Percentiles rank a stretch among this genome's conserved stretches.
Conservation (phyloP, 768 basidiomycete species). For the Tricholoma bakamatsutake region DNA sequence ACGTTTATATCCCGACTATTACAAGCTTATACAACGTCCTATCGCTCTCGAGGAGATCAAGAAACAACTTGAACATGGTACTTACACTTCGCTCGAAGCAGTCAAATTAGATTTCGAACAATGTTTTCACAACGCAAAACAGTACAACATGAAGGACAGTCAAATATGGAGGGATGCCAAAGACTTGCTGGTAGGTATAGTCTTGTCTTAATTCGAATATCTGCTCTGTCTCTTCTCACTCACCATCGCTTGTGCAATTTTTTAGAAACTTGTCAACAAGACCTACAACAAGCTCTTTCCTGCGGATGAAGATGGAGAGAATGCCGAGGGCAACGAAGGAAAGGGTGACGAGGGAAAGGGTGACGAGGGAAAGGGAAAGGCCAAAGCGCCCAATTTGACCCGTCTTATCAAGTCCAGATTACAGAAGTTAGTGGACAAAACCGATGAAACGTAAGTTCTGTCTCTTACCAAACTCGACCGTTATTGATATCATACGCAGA, state of each 20-base stretch:
- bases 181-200: constrained; percentile 58
- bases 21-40: constrained; percentile 68
- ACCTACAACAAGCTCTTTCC: constrained; percentile 41
- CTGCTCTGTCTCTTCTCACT: neutral
- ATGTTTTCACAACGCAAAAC: constrained; percentile 76
- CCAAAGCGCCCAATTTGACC: constrained; percentile 57
- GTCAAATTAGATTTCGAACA: constrained; percentile 70
- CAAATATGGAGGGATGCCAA: constrained; percentile 80
- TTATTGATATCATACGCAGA: constrained; percentile 27
- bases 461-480: neutral
- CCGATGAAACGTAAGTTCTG: constrained; percentile 56
- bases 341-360: constrained; percentile 36
- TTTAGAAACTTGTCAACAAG: constrained; percentile 46
- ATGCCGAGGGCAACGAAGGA: constrained; percentile 32
- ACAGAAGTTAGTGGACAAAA: constrained; percentile 68
- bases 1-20: constrained; percentile 83
- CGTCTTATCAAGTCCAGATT: constrained; percentile 63
- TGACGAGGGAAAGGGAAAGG: constrained; percentile 39
- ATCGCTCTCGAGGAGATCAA: constrained; percentile 90
- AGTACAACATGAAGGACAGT: constrained; percentile 78
- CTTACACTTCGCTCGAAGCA: constrained; percentile 57
- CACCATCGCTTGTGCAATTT: neutral
- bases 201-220: neutral
- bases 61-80: constrained; percentile 55
- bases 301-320: constrained; percentile 34